Percentiles rank a stretch among this genome's conserved stretches.
Conservation (phyloP, 2,329 filamentous ascomycete genomes). For the Clonostachys chloroleuca region DNA sequence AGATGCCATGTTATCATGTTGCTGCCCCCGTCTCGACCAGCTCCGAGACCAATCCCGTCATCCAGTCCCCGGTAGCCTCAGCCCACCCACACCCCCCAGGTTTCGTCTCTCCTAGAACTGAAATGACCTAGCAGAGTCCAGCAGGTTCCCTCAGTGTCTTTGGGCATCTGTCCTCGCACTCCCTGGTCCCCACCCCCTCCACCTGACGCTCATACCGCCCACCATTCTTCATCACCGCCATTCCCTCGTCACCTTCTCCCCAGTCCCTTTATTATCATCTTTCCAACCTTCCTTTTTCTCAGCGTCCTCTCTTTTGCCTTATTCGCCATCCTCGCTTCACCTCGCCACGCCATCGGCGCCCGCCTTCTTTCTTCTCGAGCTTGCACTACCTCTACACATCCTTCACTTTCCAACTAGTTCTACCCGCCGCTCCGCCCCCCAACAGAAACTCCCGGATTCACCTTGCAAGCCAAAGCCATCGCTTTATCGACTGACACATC, state of each 20-base stretch:
- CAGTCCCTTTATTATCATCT: slow-evolving; percentile 16
- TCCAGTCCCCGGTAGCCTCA: no score
- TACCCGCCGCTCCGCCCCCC: neutral
- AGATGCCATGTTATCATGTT: no score
- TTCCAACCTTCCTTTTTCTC: slow-evolving; percentile 22
- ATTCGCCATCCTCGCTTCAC: slow-evolving; percentile 17
- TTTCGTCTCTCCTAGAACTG: no score
- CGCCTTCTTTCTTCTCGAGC: slow-evolving; percentile 27
- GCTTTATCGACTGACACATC: neutral
- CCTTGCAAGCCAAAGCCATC: neutral
- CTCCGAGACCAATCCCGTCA: no score
- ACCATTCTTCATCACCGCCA: slow-evolving; percentile 26
- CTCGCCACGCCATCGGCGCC: slow-evolving; percentile 5
- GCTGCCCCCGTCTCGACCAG: no score
- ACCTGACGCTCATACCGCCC: slow-evolving; percentile 5
- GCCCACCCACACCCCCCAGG: no score
- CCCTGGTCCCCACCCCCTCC: no score
- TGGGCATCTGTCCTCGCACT: no score
- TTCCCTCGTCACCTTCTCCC: slow-evolving; percentile 16
- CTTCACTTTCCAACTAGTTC: slow-evolving; percentile 7
- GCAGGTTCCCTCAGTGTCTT: no score
- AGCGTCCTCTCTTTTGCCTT: slow-evolving; percentile 10
- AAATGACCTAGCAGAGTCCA: no score
- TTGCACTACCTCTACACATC: slow-evolving; percentile 15
- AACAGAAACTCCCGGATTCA: neutral